A percentile compares a stretch with the other conserved stretches of the same genome.
Conservation (phyloP, 371 early-diverging fungal species). For the Nematocida minor region DNA sequence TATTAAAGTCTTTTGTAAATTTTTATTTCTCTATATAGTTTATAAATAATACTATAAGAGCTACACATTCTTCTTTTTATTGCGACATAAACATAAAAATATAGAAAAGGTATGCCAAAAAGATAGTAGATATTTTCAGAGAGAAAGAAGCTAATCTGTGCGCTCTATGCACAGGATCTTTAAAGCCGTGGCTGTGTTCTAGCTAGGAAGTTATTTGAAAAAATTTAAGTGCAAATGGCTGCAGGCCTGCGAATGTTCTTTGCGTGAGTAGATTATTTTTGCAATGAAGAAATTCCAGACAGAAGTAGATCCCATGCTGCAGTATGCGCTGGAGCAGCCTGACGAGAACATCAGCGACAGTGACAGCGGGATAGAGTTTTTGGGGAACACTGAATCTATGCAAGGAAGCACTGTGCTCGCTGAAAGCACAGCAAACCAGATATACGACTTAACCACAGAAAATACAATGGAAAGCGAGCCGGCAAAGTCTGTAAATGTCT, state of each 20-base stretch:
- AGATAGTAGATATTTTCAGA: too few relatives aligned
- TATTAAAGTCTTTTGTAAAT: too few relatives aligned
- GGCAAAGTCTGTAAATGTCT: not conserved
- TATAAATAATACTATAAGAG: too few relatives aligned
- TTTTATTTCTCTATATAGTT: too few relatives aligned
- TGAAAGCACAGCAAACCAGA: not conserved
- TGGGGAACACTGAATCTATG: not conserved
- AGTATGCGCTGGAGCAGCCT: not conserved
- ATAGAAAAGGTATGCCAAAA: too few relatives aligned
- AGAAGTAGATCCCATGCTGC: constrained; percentile 7
- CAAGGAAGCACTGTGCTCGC: not conserved
- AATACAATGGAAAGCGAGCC: not conserved
- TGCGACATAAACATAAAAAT: too few relatives aligned
- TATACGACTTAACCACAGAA: constrained; percentile 6
- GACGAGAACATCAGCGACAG: not conserved
- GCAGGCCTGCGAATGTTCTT: too few relatives aligned
- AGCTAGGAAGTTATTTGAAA: not conserved
- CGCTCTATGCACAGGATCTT: not conserved
- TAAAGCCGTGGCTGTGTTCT: not conserved
- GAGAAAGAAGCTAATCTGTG: too few relatives aligned
- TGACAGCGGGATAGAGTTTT: not conserved
- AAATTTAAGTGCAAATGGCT: too few relatives aligned
- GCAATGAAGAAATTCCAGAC: not conserved
- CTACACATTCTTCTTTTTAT: too few relatives aligned
- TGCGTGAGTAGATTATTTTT: constrained; percentile 36